Evolutionary conservation across 768 basidiomycete genomes (phyloP), one percentile per base, ranked within the genome.

Genomic region (Panaeolus papilionaceus): DNA sequence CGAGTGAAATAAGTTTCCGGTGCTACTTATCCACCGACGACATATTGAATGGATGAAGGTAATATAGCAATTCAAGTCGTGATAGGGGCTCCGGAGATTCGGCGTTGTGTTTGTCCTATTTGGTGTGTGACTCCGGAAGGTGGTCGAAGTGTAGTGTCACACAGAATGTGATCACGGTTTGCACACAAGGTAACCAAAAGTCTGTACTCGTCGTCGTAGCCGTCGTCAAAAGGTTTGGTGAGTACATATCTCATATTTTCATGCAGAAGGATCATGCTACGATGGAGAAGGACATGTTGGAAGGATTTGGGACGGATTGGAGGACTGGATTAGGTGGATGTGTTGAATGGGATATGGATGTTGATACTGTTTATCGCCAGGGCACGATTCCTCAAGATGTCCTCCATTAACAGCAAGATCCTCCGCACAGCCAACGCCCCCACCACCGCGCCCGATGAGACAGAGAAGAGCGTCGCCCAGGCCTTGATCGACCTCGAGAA

Each of bases 401-500:
- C 92, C 75, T 74, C 88, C 78, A 84, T 89, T 74, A 85, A 85
- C 73, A 75, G 75, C 86, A 99, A 99, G 88, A 96, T 99, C 79
- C 84, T 90, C 75, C 94, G 98, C 76, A 94, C 94, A 73, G 98
- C 98, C 78, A 98, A 98, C 78, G 97, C 98, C 67, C 96, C 97
- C 70, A 87, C 82, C 70, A 91, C 92, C 26, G 75, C 94, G 70
- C 95, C 97, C 69, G 93, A 95, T 81, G 96, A 96, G 80, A 93
- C 90, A 45, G 97, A 99, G 84, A 90, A 85, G 72, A 89, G 81
- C 75, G 92, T 99, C 78, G 97, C 94, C 63, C 97, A 99, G 84
- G 96, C 98, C 64, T 85, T 99, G 74, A 81, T 98, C 75, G 98
- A 99, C 88, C 90, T 99, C 77, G 97, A 99, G 83, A 94, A 92